phyloP scores from a whole-genome alignment of 1,139 yeast genomes.

The Pichiaceae sp. region DNA sequence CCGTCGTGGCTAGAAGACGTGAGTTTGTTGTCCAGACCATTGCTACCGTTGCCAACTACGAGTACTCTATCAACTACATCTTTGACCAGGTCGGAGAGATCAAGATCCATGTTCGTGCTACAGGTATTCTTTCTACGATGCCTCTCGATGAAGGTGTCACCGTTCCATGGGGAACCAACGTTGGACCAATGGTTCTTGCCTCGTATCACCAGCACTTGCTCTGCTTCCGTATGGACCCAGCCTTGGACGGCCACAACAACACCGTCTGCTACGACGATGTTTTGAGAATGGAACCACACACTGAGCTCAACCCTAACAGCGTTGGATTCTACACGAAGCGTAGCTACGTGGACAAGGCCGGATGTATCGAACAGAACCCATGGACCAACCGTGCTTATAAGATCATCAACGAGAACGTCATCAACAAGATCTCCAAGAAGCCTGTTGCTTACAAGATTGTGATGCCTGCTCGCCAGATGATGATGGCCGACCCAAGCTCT shows the following conservation, averaged over 20 bases:
- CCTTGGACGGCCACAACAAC: constrained; percentile 78
- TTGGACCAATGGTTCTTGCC: constrained; percentile 82
- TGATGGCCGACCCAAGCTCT: constrained; percentile 58
- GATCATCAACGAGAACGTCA: constrained; percentile 68
- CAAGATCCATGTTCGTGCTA: constrained; percentile 79
- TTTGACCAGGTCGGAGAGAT: constrained; percentile 80
- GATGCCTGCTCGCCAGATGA: constrained; percentile 72
- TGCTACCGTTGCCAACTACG: constrained; percentile 88
- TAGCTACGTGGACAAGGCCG: constrained; percentile 61
- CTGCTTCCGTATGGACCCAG: constrained; percentile 81
- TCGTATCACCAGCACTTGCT: constrained; percentile 85
- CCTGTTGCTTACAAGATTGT: constrained; percentile 80
- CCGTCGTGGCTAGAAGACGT: constrained; percentile 79
- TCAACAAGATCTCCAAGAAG: constrained; percentile 66
- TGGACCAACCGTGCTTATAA: constrained; percentile 71
- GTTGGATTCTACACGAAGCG: constrained; percentile 68
- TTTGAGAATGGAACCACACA: constrained; percentile 51
- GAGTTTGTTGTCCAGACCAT: constrained; percentile 80
- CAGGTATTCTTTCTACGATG: constrained; percentile 80
- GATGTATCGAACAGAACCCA: constrained; percentile 68
- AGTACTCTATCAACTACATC: constrained; percentile 69
- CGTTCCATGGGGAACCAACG: constrained; percentile 78
- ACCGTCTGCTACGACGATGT: constrained; percentile 72
- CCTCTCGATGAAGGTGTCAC: constrained; percentile 70
- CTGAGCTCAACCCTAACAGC: constrained; percentile 57